phyloP scores from a whole-genome alignment of 306 rosid species.

The Morella rubra region DNA sequence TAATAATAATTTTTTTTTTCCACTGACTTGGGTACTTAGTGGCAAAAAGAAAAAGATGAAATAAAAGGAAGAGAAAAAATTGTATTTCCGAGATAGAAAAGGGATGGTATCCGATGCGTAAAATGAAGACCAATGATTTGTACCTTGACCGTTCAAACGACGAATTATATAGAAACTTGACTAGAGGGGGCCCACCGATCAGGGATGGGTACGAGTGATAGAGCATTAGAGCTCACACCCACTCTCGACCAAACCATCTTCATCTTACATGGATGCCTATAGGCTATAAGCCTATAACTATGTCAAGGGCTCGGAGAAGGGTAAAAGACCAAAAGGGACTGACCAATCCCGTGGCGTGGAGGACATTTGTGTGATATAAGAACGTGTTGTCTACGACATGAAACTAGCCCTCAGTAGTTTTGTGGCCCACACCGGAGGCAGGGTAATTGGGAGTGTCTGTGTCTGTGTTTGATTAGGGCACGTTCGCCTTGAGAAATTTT shows the following conservation, averaged over 20 bases:
- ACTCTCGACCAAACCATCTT: too few relatives aligned
- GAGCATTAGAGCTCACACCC: constrained; percentile 17
- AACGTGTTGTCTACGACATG: constrained; percentile 29
- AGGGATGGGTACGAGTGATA: constrained; percentile 12
- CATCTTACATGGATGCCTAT: too few relatives aligned
- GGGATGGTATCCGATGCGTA: constrained; percentile 60
- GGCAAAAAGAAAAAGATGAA: background rate
- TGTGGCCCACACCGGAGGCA: constrained; percentile 9
- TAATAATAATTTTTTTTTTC: too few relatives aligned
- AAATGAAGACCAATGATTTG: constrained; percentile 61
- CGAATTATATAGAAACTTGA: constrained; percentile 28
- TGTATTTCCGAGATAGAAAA: background rate
- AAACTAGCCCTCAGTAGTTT: constrained; percentile 20
- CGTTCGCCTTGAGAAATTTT: too few relatives aligned
- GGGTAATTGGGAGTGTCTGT: background rate
- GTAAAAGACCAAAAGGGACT: too few relatives aligned
- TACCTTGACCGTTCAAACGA: constrained; percentile 87
- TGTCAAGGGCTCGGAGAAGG: too few relatives aligned
- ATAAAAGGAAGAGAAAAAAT: background rate
- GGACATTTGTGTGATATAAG: constrained; percentile 50
- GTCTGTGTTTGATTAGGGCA: too few relatives aligned
- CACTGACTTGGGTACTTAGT: too few relatives aligned
- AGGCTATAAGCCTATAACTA: too few relatives aligned
- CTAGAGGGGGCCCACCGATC: constrained; percentile 39
- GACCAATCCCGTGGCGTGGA: too few relatives aligned